Evolutionary conservation across 2,329 filamentous ascomycete species (phyloP).

Genomic region (Dryadomyces quercus-mongolicae): DNA sequence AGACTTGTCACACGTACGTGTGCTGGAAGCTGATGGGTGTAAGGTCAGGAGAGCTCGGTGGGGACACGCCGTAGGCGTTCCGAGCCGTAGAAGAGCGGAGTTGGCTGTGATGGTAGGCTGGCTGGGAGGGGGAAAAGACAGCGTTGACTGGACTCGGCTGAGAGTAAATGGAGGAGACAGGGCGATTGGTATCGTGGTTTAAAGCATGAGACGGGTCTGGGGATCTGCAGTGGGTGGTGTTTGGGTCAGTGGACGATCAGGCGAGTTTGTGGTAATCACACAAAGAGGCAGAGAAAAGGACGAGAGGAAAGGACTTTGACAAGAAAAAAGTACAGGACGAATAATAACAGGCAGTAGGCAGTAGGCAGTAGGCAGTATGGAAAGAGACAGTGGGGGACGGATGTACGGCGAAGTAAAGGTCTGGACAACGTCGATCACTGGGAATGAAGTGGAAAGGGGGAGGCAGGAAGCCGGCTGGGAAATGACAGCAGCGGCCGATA

Average conservation of each 20-base stretch:
- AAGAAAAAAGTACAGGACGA: background rate
- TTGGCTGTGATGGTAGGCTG: background rate
- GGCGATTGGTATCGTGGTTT: background rate
- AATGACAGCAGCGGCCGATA: too few species aligned
- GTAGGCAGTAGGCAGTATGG: too few species aligned
- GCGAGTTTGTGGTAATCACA: background rate
- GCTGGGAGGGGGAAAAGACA: background rate
- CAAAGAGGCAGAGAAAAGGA: background rate
- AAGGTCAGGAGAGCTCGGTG: slow-evolving; percentile 44
- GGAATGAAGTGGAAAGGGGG: too few species aligned
- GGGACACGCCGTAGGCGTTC: slow-evolving; percentile 31
- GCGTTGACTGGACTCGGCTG: background rate
- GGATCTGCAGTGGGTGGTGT: background rate
- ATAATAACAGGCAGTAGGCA: background rate
- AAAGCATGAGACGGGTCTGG: too few species aligned
- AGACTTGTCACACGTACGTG: background rate
- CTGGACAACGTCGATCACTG: too few species aligned
- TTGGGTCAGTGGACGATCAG: slow-evolving; percentile 1
- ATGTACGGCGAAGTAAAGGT: too few species aligned
- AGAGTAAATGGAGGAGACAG: background rate
- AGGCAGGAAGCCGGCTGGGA: too few species aligned
- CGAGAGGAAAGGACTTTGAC: background rate
- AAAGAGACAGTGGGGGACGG: background rate
- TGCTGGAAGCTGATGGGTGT: slow-evolving; percentile 25
- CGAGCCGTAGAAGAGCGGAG: background rate